Evolutionary conservation across 352 stramenopile genomes (phyloP), one percentile per base, ranked within the genome.

Genomic region (Globisporangium cylindrosporum): DNA sequence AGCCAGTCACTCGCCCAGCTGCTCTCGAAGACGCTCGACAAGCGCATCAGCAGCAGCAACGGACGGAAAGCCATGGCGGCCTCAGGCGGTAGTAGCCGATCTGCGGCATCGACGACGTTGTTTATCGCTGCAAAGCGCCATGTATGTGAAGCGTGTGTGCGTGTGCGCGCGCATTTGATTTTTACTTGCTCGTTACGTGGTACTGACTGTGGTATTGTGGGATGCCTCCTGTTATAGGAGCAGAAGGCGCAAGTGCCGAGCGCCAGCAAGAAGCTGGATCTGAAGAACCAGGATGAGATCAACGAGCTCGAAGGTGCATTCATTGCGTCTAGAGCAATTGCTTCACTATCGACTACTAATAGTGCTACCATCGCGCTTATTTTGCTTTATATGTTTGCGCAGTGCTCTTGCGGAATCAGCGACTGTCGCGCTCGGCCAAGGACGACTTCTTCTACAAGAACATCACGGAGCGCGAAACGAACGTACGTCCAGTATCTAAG

Each of bases 381-480:
- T n/a, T 22, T 51, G 25, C 20, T 4, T 55, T 61, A n/a, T 59
- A 4, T 59, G 8, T n/a, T 9, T 68, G 3, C 59, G 3, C 59
- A 89, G 81, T 69, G 4, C 69, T 73, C 69, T 62, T 89, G n/a
- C 73, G 66, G 62, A 66, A 67, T 48, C 81, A 86, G 67, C 66
- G 73, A 8, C 49, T 89, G 24, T 84, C 77, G 43, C 68, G 77
- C 61, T 18, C 55, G 7, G 48, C 76, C 15, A 66, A 61, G 2
- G 81, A 89, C 67, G 58, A 64, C 27, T 58, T 87, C 20, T 85
- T 86, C 56, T 86, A 82, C 65, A 61, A 78, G 46, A 67, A 68
- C 32, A 69, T 86, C 58, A 76, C 71, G 6, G 51, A 84, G 3
- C 81, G 81, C 38, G 81, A 86, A 46, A 56, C 72, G 2, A 87